phyloP scores from a whole-genome alignment of 805 yeast species.

The Priceomyces melissophilus region DNA sequence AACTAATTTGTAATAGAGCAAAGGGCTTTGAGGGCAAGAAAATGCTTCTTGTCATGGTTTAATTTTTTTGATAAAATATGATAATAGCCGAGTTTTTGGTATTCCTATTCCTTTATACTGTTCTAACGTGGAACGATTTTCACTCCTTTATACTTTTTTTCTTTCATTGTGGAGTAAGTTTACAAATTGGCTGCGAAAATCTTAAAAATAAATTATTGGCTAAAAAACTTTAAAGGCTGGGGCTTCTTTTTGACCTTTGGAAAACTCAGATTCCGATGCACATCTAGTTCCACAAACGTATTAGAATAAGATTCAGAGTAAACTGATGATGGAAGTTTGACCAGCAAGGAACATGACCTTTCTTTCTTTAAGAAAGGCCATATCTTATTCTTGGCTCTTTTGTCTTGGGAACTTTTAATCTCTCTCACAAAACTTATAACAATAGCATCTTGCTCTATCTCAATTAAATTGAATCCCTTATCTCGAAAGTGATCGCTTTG shows the following conservation, averaged over 20 bases:
- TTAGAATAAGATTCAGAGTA: no score
- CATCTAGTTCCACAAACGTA: no score
- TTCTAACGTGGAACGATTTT: no score
- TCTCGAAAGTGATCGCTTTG: slow-evolving; percentile 32
- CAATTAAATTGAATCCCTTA: slow-evolving; percentile 58
- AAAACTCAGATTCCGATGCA: no score
- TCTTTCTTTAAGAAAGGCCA: background rate
- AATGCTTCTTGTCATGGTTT: no score
- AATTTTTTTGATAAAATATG: background rate
- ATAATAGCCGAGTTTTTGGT: background rate
- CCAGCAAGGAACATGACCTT: no score
- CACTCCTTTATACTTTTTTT: no score
- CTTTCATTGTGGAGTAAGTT: slow-evolving; percentile 2
- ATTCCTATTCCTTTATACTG: background rate
- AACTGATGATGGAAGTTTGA: no score
- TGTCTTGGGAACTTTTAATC: slow-evolving; percentile 52
- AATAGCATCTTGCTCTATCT: slow-evolving; percentile 72
- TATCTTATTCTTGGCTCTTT: slow-evolving; percentile 29
- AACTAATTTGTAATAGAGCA: no score
- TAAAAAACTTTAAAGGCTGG: background rate
- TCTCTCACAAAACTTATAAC: slow-evolving; percentile 65
- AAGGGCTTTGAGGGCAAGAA: no score
- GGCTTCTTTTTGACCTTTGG: background rate
- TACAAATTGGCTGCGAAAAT: slow-evolving; percentile 5
- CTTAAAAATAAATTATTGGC: background rate